phyloP scores from a whole-genome alignment of 2,329 filamentous ascomycete genomes.

The Penicillium sp. region DNA sequence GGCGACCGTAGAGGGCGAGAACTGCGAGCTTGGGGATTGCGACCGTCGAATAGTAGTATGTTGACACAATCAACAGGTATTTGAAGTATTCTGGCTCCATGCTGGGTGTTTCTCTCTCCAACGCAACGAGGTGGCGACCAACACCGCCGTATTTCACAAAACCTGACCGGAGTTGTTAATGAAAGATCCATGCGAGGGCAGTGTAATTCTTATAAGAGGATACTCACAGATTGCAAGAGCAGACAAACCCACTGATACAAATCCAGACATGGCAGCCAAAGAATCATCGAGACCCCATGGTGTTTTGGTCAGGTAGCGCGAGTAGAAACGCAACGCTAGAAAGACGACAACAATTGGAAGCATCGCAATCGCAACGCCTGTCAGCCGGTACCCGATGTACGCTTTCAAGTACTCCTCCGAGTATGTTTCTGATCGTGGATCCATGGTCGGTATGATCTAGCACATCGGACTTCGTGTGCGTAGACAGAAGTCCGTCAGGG shows the following conservation, averaged over 20 bases:
- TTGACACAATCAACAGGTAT: not conserved
- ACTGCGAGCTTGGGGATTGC: not conserved
- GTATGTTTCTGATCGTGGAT: not conserved
- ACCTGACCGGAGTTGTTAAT: not conserved
- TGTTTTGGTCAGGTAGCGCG: not conserved
- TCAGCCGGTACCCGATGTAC: not conserved
- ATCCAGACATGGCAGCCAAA: not conserved
- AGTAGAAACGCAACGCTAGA: not conserved
- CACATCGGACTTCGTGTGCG: no score
- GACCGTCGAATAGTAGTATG: not conserved
- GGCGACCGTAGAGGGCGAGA: not conserved
- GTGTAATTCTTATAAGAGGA: not conserved
- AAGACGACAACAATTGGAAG: not conserved
- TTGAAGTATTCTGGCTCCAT: not conserved
- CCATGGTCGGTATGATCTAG: no score
- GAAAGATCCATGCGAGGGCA: not conserved
- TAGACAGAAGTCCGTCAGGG: not conserved
- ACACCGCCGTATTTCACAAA: conserved; percentile 1
- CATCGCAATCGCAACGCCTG: not conserved
- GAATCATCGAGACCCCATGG: not conserved
- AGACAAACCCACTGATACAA: not conserved
- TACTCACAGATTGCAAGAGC: not conserved
- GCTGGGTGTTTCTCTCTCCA: not conserved
- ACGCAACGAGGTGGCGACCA: not conserved
- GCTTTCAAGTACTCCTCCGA: not conserved